Base-by-base conservation (phyloP, 352 stramenopile species). In the Globisporangium canariense region DNA sequence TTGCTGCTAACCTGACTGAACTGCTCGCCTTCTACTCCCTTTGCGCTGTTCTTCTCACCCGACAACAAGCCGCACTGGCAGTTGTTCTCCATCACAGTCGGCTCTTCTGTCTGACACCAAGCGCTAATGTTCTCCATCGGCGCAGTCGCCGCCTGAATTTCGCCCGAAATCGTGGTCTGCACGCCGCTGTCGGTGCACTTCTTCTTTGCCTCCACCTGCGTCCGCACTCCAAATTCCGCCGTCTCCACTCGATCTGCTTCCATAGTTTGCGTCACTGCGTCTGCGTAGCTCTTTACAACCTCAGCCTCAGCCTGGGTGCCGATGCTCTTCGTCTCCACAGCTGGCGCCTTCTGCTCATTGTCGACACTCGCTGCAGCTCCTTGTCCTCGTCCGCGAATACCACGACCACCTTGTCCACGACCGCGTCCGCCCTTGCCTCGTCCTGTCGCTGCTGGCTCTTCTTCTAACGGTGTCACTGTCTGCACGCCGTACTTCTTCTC, bases 391-490 rank as follows among this genome's bases (percentile, higher is more conserved):
- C 60, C 50, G 20, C 60, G 60, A 4, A 49, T 25, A 1, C 60
- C 38, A 36, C 49, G 30, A 47, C 56, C 22, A 1, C 60, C 60
- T 50, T 47, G 49, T 0, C 60, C 60, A 22, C 55, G 55, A 13
- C 55, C 56, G 16, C 32, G 52, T 46, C 52, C 52, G n/a, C 52
- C 52, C 14, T 43, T 45, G n/a, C 58, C 58, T 56, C 58, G 45
- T 43, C 20, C 34, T 16, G 58, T 10, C 11, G 10, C 46, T 2
- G n/a, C 25, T 25, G 38, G 30, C 69, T 60, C 45, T 66, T 75
- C 62, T 79, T 68, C 22, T 69, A 70, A 20, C 2, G 16, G 11
- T 52, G 22, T 45, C 16, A 34, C 47, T 32, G 34, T 34, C 10
- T 32, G 40, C 11, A n/a, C 47, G 51, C 16, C 25, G 20, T 11